These are phyloP conservation scores for Coprinopsis marcescibilis DNA, from an alignment of 768 basidiomycete genomes.

Conservation along the genomic window DNA sequence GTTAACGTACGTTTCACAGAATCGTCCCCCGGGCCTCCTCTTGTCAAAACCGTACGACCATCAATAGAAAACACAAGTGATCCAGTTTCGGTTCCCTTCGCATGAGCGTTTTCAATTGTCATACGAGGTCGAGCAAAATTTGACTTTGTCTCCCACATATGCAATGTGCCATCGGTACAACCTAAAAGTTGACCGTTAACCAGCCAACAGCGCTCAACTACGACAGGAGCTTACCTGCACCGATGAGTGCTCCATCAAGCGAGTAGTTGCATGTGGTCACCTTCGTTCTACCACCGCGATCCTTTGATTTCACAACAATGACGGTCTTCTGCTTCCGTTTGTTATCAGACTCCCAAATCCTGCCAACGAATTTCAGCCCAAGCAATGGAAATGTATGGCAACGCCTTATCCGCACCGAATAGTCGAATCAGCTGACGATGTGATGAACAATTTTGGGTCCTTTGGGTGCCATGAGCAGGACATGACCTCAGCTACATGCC, in stretches of 20 bases:
- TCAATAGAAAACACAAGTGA: constrained; percentile 88
- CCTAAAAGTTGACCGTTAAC: constrained; percentile 37
- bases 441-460: constrained; percentile 79
- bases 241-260: constrained; percentile 82
- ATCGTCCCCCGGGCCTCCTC: constrained; percentile 77
- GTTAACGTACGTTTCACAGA: constrained; percentile 82
- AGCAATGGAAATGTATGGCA: not conserved
- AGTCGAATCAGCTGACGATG: constrained; percentile 92
- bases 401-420: constrained; percentile 53
- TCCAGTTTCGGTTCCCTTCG: constrained; percentile 80
- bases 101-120: constrained; percentile 82
- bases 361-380: constrained; percentile 22
- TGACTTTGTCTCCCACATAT: constrained; percentile 88
- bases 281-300: constrained; percentile 89
- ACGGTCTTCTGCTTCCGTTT: constrained; percentile 93
- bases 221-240: constrained; percentile 56
- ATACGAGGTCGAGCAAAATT: constrained; percentile 92
- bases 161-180: constrained; percentile 86
- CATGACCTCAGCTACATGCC: constrained; percentile 90
- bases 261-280: constrained; percentile 86
- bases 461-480: constrained; percentile 93
- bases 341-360: constrained; percentile 93
- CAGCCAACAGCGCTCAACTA: constrained; percentile 12
- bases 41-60: constrained; percentile 74
- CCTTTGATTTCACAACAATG: constrained; percentile 95